These are phyloP conservation scores for Fusarium sp. DNA, from an alignment of 2,329 filamentous ascomycete genomes.

Conservation along the genomic window DNA sequence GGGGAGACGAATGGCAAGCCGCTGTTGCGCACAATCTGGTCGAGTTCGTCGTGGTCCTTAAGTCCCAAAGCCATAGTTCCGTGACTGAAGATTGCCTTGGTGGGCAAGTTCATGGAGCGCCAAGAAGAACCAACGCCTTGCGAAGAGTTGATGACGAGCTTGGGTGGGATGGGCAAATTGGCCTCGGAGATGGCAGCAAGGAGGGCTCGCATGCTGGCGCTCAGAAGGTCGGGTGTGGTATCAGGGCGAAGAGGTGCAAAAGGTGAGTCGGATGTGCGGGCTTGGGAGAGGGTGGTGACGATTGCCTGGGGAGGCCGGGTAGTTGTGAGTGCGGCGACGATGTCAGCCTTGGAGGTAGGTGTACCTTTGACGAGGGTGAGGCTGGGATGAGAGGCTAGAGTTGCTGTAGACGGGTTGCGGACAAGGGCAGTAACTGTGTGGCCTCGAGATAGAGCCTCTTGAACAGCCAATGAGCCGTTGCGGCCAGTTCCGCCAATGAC, in stretches of 20 bases:
- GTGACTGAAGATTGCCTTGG: constrained; percentile 29
- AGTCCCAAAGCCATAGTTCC: constrained; percentile 27
- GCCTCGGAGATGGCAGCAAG: background rate
- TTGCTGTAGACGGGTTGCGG: constrained; percentile 12
- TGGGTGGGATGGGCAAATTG: background rate
- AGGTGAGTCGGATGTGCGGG: constrained; percentile 20
- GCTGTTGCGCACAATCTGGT: constrained; percentile 15
- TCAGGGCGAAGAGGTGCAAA: constrained; percentile 26
- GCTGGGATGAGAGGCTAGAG: constrained; percentile 5
- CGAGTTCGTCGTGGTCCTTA: constrained; percentile 32
- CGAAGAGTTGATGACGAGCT: constrained; percentile 23
- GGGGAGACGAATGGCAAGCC: constrained; percentile 21
- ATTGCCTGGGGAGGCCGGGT: background rate
- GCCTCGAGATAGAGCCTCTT: constrained; percentile 22
- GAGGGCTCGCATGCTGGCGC: constrained; percentile 20
- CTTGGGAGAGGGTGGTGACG: constrained; percentile 24
- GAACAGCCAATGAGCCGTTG: constrained; percentile 27
- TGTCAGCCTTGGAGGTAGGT: constrained; percentile 27
- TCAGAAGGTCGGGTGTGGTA: constrained; percentile 26
- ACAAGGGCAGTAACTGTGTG: constrained; percentile 32
- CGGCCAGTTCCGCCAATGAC: constrained; percentile 37
- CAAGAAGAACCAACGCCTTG: constrained; percentile 22
- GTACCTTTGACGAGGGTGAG: constrained; percentile 25
- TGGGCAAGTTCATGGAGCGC: constrained; percentile 31
- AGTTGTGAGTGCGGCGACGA: background rate